These are phyloP conservation scores for Cardamine occulta DNA, from an alignment of 345 rosid species.

Conservation along the genomic window DNA sequence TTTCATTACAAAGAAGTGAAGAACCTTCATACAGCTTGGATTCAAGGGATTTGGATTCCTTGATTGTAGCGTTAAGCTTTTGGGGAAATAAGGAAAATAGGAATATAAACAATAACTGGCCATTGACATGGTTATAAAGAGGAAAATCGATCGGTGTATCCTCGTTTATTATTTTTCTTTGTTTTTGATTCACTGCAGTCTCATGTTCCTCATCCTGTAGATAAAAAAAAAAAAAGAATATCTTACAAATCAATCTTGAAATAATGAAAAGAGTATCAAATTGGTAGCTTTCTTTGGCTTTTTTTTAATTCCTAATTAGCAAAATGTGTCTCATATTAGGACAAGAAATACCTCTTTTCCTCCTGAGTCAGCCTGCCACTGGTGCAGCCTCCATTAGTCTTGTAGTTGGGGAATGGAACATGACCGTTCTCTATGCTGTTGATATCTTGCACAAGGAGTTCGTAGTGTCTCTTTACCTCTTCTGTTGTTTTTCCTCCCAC, in stretches of 20 bases:
- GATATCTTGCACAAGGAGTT: conserved; percentile 66
- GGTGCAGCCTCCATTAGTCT: conserved; percentile 44
- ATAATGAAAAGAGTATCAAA: background rate
- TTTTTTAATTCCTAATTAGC: background rate
- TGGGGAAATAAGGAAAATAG: background rate
- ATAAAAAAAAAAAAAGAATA: too few relatives aligned
- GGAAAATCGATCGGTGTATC: background rate
- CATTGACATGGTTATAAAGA: background rate
- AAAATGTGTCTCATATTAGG: background rate
- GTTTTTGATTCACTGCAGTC: conserved; percentile 36
- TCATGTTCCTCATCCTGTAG: conserved; percentile 56
- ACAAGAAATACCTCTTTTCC: conserved; percentile 40
- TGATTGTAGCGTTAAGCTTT: conserved; percentile 1
- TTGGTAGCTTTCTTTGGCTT: background rate
- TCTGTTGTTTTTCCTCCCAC: conserved; percentile 81
- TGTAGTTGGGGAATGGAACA: conserved; percentile 76
- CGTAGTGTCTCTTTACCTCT: conserved; percentile 77
- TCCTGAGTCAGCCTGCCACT: conserved; percentile 33
- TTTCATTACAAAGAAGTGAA: conserved; percentile 4
- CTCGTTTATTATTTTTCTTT: conserved; percentile 28
- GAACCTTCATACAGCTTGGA: background rate
- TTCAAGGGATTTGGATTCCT: background rate
- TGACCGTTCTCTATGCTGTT: conserved; percentile 68
- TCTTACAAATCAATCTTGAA: too few relatives aligned
- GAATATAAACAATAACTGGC: background rate